Evolutionary conservation across 2,329 filamentous ascomycete species (phyloP).

Genomic region (Clonostachys rhizophaga): DNA sequence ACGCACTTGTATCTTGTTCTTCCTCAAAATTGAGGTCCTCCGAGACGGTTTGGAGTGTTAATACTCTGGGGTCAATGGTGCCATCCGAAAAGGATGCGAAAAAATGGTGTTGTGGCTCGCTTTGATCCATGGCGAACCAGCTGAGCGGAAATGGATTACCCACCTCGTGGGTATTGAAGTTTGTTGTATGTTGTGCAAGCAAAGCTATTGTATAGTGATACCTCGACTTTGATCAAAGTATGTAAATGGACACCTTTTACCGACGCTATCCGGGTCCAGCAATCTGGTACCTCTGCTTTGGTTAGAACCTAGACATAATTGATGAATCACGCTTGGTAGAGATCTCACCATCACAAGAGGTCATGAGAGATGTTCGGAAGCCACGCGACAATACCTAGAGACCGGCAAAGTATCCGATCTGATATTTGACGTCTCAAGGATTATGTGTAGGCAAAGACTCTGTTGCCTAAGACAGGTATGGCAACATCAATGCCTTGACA

Average conservation of each 20-base stretch:
- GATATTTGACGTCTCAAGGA: not conserved
- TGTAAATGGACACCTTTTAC: not conserved
- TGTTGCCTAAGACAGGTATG: too few species aligned
- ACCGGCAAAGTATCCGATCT: too few species aligned
- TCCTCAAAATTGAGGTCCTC: too few species aligned
- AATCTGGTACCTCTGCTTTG: not conserved
- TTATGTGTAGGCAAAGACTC: not conserved
- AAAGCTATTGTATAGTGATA: not conserved
- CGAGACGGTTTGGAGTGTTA: too few species aligned
- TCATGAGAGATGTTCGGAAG: not conserved
- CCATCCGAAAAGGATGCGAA: too few species aligned
- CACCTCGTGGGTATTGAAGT: not conserved
- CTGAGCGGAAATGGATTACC: not conserved
- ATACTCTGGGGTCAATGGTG: too few species aligned
- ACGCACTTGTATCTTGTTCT: too few species aligned
- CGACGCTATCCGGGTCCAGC: not conserved
- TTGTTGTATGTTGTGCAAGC: not conserved
- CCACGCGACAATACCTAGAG: too few species aligned
- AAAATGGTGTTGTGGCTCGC: too few species aligned
- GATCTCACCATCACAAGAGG: not conserved
- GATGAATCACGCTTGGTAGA: not conserved
- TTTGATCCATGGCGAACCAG: too few species aligned
- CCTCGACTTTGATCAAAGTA: not conserved
- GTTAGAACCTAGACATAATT: not conserved
- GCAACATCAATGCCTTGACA: too few species aligned